Conservation (phyloP, 352 stramenopile species). For the Thraustochytrium sp. region DNA sequence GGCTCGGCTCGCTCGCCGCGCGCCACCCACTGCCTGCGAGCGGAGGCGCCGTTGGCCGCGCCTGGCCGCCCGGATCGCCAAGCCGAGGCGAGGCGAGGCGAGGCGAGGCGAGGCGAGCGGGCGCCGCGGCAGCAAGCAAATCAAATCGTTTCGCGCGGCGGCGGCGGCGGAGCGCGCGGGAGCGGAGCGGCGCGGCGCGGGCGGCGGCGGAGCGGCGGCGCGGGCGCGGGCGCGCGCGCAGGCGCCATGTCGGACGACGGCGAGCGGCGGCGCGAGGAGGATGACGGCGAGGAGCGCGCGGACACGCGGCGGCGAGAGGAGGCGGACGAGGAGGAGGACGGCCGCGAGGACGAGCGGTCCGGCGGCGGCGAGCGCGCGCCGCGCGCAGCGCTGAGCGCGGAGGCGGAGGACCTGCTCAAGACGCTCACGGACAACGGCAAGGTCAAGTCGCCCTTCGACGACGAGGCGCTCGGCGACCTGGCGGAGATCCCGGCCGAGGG, state of each 20-base stretch:
- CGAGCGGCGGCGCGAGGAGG: background rate
- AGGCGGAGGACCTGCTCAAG: background rate
- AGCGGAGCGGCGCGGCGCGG: no score
- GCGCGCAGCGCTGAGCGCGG: background rate
- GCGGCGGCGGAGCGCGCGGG: no score
- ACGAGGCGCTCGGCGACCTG: background rate
- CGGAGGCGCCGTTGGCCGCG: no score
- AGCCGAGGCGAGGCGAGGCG: no score
- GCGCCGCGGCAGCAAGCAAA: no score
- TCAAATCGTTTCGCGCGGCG: no score
- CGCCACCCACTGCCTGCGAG: no score
- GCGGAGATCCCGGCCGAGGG: background rate
- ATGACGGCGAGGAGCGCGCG: background rate
- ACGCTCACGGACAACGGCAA: background rate
- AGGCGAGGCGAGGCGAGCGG: no score
- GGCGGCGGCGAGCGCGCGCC: background rate
- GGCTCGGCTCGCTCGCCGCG: no score
- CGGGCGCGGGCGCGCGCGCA: no score
- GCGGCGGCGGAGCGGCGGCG: no score
- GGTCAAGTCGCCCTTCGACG: background rate
- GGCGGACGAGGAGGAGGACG: background rate
- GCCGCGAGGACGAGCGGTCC: background rate
- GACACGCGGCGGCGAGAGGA: background rate
- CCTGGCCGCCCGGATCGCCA: no score
- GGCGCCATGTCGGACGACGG: conserved; percentile 15